Evolutionary conservation across 2,329 filamentous ascomycete genomes (phyloP), one percentile per base, ranked within the genome.

Genomic region (Neonectria faginata): DNA sequence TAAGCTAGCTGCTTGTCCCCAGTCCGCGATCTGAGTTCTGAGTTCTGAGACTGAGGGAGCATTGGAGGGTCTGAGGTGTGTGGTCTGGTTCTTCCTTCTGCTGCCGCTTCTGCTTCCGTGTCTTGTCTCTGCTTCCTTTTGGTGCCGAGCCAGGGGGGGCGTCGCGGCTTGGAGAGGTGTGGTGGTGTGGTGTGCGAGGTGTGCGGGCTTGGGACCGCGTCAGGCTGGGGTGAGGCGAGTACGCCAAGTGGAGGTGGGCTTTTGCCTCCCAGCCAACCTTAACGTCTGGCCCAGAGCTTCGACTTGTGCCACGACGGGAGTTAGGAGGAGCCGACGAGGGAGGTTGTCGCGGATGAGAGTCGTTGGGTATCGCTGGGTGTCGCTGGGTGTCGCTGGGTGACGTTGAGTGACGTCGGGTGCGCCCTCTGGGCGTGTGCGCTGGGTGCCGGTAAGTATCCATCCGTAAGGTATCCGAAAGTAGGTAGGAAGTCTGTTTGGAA

Each of bases 181-280:
- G 55, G 67, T 64, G 58, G 65, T 65, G 69, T 36, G 33, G 33
- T 36, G 33, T 36, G 33, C 33, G 57, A 65, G 60, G 70, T 61
- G 61, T 44, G 41, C 47, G 48, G 61, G 68, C 70, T 66, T 72
- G 65, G 51, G 56, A 64, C 55, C 60, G 62, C 67, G 65, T 62
- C 60, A 60, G 61, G 63, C 68, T 62, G 67, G 70, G 65, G 60
- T 69, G 65, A 63, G 67, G 62, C 60, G 56, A 65, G 67, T 60
- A 58, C 65, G 47, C 69, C 52, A 65, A 72, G 60, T 63, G 64
- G 64, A 63, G 64, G 45, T 54, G 31, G 51, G 42, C 59, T 57
- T 60, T 42, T 41, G 33, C 51, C 60, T 50, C 56, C 50, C 52
- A 71, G 62, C 61, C 61, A 63, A 59, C 61, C 56, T 51, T 48